Conservation (phyloP, 805 yeast species). For the Yarrowia deformans region DNA sequence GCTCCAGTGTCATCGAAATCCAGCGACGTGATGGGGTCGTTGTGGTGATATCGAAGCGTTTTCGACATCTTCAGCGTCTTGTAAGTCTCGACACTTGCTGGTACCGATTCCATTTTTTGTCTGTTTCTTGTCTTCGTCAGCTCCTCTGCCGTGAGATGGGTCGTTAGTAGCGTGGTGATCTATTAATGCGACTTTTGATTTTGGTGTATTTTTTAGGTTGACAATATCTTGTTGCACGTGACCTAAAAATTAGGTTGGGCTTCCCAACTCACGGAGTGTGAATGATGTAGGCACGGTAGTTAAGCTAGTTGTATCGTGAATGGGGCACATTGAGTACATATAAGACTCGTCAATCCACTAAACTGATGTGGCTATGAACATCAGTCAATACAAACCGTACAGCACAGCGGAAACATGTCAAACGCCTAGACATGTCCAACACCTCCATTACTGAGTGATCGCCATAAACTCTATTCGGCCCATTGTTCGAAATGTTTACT, state of each 20-base stretch:
- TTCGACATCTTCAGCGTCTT: slow-evolving; percentile 35
- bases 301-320: too few species aligned
- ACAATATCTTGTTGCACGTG: slow-evolving; percentile 13
- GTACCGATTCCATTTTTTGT: slow-evolving; percentile 28
- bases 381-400: too few species aligned
- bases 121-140: background rate
- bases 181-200: background rate
- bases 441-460: background rate
- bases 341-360: background rate
- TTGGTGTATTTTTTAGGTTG: slow-evolving; percentile 34
- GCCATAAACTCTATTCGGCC: slow-evolving; percentile 11
- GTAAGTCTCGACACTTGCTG: slow-evolving; percentile 31
- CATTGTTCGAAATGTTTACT: slow-evolving; percentile 34
- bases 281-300: background rate
- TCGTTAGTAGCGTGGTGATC: background rate
- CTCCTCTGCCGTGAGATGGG: background rate
- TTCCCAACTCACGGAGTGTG: background rate
- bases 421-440: background rate
- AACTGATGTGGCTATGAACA: background rate
- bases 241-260: background rate
- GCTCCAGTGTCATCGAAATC: slow-evolving; percentile 88
- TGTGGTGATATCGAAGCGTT: slow-evolving; percentile 33
- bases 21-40: slow-evolving; percentile 49
- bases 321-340: too few species aligned
- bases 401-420: background rate